These are phyloP conservation scores for Trichoderma harzianum DNA, from an alignment of 2,329 filamentous ascomycete species.

Conservation along the genomic window DNA sequence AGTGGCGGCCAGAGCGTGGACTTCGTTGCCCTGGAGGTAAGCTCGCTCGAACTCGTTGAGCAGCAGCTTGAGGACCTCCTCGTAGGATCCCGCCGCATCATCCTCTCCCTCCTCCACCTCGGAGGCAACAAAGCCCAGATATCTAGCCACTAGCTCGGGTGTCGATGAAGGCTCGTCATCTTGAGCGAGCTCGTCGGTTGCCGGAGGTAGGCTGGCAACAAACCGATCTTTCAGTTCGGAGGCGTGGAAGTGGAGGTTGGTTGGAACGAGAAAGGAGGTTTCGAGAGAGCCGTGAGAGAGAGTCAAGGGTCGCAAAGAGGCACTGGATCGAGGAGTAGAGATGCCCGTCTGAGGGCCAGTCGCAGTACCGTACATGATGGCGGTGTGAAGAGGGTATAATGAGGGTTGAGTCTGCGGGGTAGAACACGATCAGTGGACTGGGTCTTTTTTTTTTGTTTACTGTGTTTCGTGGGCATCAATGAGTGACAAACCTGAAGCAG, in stretches of 20 bases:
- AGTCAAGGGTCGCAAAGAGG: slow-evolving; percentile 86
- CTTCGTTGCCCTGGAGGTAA: slow-evolving; percentile 92
- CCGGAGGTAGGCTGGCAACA: slow-evolving; percentile 75
- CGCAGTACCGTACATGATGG: slow-evolving; percentile 79
- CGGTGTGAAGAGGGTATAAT: slow-evolving; percentile 26
- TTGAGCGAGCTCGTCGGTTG: slow-evolving; percentile 94
- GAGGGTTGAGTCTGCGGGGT: slow-evolving; percentile 17
- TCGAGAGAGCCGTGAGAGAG: slow-evolving; percentile 93
- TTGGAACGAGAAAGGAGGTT: slow-evolving; percentile 92
- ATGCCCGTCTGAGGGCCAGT: slow-evolving; percentile 91
- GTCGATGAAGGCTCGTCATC: slow-evolving; percentile 99
- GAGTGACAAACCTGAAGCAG: neutral
- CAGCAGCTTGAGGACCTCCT: slow-evolving; percentile 87
- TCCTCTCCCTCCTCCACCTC: slow-evolving; percentile 94
- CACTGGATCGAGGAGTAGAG: slow-evolving; percentile 90
- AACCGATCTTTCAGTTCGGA: slow-evolving; percentile 92
- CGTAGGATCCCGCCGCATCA: slow-evolving; percentile 79
- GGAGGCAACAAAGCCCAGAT: slow-evolving; percentile 82
- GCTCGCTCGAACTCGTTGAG: slow-evolving; percentile 95
- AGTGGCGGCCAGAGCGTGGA: slow-evolving; percentile 81
- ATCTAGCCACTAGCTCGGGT: slow-evolving; percentile 86
- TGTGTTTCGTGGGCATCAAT: neutral
- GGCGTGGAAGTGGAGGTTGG: slow-evolving; percentile 92
- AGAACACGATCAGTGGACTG: neutral
- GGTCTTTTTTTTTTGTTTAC: neutral